Conservation (phyloP, 192 early-diverging fungal genomes). For the Cetraspora pellucida region DNA sequence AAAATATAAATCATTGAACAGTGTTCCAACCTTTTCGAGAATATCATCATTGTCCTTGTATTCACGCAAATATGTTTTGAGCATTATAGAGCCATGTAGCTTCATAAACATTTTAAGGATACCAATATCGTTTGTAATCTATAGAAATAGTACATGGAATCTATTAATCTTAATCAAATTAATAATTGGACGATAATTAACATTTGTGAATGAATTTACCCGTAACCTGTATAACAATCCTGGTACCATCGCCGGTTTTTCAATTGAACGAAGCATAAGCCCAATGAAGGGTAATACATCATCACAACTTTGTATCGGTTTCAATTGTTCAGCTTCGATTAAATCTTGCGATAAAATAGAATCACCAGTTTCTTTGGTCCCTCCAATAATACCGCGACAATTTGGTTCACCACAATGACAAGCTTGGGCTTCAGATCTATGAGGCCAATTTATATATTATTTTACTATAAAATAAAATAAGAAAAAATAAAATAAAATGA, state of each 20-base stretch:
- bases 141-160: not conserved
- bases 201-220: not conserved
- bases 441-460: not conserved
- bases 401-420: constrained; percentile 90
- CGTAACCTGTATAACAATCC: not conserved
- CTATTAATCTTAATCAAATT: not conserved
- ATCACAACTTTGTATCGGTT: constrained; percentile 3
- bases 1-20: no score
- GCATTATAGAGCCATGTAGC: constrained; percentile 7
- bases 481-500: constrained; percentile 17
- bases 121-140: constrained; percentile 2
- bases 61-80: constrained; percentile 6
- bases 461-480: not conserved
- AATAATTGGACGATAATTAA: not conserved
- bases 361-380: constrained; percentile 67
- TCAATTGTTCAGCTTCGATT: not conserved
- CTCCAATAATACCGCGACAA: constrained; percentile 93
- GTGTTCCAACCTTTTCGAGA: constrained; percentile 9
- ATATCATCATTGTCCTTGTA: constrained; percentile 6
- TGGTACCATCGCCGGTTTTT: constrained; percentile 1
- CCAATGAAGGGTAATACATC: constrained; percentile 7
- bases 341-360: constrained; percentile 35
- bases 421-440: constrained; percentile 81
- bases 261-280: not conserved
- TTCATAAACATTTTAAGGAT: constrained; percentile 16